Evolutionary conservation across 331 rosid species (phyloP), one percentile per base, ranked within the genome.

Genomic region (Malus hybrid): DNA sequence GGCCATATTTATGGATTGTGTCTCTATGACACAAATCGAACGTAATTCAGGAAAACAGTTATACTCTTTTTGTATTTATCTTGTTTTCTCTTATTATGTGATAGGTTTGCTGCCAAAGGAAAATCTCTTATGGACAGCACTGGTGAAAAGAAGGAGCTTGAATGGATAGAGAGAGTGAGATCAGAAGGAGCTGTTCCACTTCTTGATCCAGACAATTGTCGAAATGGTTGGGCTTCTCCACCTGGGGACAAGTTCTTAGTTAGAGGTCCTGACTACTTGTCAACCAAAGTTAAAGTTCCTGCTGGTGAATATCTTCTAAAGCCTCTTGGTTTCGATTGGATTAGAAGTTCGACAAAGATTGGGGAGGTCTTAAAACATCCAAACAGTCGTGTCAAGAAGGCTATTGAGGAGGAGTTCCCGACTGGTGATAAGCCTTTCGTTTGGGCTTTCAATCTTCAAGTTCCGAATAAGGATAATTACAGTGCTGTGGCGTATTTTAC

Each of bases 381-480:
- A 57, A 69, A 75, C 77, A 85, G 79, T 77, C 87, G 93, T 33
- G 76, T 93, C 10, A 77, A 83, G 70, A 90, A 78, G 75, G 82
- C 76, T 3, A 85, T 89, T 20, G 91, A 85, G 70, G 80, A 87
- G 0, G 81, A 87, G 80, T 93, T 83, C 80, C 87, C 85, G 6
- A 48, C 64, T 16, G 87, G 83, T 31, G 75, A 81, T 24, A 89
- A 81, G 81, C 98, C 98, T 69, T 89, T 93, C 28, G 69, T 91
- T 59, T 93, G 98, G 98, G 98, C 91, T 34, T 91, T 91, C 76
- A 93, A 91, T 86, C 87, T 93, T 67, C 96, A 93, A 86, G 84
- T 91, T 71, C 97, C 97, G 0, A 81, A 69, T 82, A 93, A 90
- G 79, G 95, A 90, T 69, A 87, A 89, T 74, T 91, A 89, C 62